Evolutionary conservation across 352 stramenopile genomes (phyloP), one percentile per base, ranked within the genome.

Genomic region (Saprolegnia diclina): DNA sequence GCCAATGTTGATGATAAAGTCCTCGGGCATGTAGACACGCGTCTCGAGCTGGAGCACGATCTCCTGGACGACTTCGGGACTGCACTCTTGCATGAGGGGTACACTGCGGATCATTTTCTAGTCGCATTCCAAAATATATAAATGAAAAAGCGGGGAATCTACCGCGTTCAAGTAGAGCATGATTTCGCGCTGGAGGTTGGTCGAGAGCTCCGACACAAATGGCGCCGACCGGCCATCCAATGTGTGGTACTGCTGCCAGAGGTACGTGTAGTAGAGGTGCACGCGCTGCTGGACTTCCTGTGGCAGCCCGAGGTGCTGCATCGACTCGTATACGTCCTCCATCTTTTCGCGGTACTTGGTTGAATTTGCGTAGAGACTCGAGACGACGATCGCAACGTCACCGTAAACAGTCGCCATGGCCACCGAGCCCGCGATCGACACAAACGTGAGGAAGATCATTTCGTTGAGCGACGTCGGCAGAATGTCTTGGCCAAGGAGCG

Each of bases 1-100:
- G 3, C 76, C 81, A 38, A 79, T 72, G 10, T 80, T 73, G 35
- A 89, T 81, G 42, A 93, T 80, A 44, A 81, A 92, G 64, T 91
- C 81, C 67, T 92, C 85, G 3, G 83, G 81, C 13, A 91, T 67
- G 65, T 90, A 92, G 16, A 92, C 74, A 44, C 80, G 78, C 13
- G 87, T 80, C 26, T 80, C 73, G 13, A 92, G 63, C 18, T 71
- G 67, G 29, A 86, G 32, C 63, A 89, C 74, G 4, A 91, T 64
- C 54, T 88, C 80, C 71, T 86, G 88, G 59, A 88, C 74, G 68
- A 93, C 87, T 50, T 91, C 81, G 0, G 79, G 74, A 0, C 72
- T 77, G 18, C 75, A 79, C 11, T 87, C 76, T 38, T 73, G 70
- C 75, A 80, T 89, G 54, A 87, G 82, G 1, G 83, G 80, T 0